These are phyloP conservation scores for Quillaja saponaria DNA, from an alignment of 306 rosid genomes.

Conservation along the genomic window DNA sequence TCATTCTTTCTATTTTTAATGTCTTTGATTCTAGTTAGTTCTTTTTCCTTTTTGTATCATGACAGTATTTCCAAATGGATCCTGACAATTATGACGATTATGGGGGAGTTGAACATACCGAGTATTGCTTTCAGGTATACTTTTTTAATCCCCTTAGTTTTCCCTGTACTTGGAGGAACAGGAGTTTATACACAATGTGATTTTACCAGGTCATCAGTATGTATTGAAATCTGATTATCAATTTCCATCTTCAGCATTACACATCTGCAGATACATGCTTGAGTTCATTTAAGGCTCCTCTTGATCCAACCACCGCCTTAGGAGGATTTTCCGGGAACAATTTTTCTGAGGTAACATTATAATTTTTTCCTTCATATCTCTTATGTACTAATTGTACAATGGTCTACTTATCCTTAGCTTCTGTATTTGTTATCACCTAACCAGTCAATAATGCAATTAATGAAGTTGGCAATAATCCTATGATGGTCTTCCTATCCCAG, in stretches of 20 bases:
- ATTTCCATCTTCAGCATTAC: slow-evolving; percentile 65
- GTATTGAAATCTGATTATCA: slow-evolving; percentile 26
- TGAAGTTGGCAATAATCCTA: slow-evolving; percentile 26
- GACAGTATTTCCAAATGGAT: slow-evolving; percentile 89
- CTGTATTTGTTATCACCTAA: slow-evolving; percentile 83
- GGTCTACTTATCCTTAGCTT: slow-evolving; percentile 63
- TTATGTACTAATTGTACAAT: slow-evolving; percentile 29
- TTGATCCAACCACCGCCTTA: slow-evolving; percentile 85
- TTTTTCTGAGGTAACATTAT: slow-evolving; percentile 71
- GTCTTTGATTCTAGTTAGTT: slow-evolving; percentile 21
- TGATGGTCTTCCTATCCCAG: slow-evolving; percentile 50
- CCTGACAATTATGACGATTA: slow-evolving; percentile 79
- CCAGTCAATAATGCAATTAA: slow-evolving; percentile 85
- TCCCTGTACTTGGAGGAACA: too few species aligned
- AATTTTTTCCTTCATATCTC: slow-evolving; percentile 23
- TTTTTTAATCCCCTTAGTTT: slow-evolving; percentile 15
- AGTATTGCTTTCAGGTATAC: slow-evolving; percentile 95
- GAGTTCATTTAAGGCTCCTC: slow-evolving; percentile 96
- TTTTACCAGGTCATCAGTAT: slow-evolving; percentile 18
- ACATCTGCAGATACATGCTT: slow-evolving; percentile 87
- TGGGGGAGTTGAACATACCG: slow-evolving; percentile 91
- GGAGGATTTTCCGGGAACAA: slow-evolving; percentile 94
- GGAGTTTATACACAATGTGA: neutral
- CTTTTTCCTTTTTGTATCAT: slow-evolving; percentile 25
- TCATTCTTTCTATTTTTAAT: slow-evolving; percentile 11